Percentiles rank a stretch among this genome's conserved stretches.
These are phyloP conservation scores for Cryptomeria japonica DNA, from an alignment of 75 land plant genomes.

Conservation along the genomic window DNA sequence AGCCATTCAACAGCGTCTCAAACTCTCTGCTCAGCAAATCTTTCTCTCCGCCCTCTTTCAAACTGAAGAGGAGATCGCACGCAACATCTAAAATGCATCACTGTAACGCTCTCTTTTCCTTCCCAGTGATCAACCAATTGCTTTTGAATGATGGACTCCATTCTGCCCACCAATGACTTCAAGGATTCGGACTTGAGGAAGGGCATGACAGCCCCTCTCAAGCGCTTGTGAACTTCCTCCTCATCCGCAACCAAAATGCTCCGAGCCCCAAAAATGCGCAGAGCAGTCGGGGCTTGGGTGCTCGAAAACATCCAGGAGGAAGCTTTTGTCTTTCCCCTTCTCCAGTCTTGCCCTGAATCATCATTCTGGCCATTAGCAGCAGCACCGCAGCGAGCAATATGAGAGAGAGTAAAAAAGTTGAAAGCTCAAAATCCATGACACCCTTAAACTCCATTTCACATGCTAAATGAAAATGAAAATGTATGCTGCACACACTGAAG, in stretches of 20 bases:
- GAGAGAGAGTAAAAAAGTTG: too few species aligned
- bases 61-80: slow-evolving; percentile 22
- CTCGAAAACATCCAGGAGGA: slow-evolving; percentile 39
- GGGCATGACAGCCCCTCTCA: slow-evolving; percentile 13
- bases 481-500: too few species aligned
- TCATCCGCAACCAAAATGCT: too few species aligned
- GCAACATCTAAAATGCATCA: slow-evolving; percentile 23
- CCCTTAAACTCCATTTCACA: too few species aligned
- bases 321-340: neutral
- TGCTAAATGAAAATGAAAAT: too few species aligned
- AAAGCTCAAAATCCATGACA: too few species aligned
- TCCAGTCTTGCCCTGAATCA: too few species aligned
- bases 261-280: too few species aligned
- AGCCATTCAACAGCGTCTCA: slow-evolving; percentile 3
- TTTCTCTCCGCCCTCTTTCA: slow-evolving; percentile 11
- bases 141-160: slow-evolving; percentile 10
- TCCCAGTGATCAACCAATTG: neutral
- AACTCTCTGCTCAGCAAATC: slow-evolving; percentile 20
- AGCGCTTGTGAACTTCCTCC: slow-evolving; percentile 11
- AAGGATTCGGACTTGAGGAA: slow-evolving; percentile 32
- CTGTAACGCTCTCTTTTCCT: slow-evolving; percentile 12
- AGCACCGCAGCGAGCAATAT: too few species aligned
- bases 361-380: too few species aligned
- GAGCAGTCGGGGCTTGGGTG: too few species aligned
- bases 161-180: slow-evolving; percentile 10